Conservation (phyloP, 106 monocot species). For the Apostasia ramifera region DNA sequence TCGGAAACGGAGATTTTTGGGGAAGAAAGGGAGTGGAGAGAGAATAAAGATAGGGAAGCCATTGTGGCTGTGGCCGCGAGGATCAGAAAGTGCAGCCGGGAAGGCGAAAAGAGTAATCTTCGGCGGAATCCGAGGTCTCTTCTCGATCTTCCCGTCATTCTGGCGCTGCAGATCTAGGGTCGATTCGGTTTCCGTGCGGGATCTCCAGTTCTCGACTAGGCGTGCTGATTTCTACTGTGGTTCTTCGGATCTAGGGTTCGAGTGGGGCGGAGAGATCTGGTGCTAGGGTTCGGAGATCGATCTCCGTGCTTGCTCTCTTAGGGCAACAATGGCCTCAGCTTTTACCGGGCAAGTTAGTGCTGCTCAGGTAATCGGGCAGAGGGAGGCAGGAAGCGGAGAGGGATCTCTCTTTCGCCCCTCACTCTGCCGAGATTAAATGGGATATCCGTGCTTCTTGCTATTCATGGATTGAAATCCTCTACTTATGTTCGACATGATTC, state of each 20-base stretch:
- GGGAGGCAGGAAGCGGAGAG: neutral
- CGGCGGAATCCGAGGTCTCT: too few relatives aligned
- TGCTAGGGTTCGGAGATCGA: conserved; percentile 3
- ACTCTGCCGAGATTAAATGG: neutral
- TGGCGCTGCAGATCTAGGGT: too few relatives aligned
- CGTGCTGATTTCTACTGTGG: too few relatives aligned
- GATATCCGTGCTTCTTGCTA: neutral
- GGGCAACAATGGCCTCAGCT: conserved; percentile 29
- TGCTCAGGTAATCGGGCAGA: conserved; percentile 11
- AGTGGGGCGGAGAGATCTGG: neutral
- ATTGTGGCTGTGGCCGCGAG: too few relatives aligned
- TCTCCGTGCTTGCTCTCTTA: conserved; percentile 2
- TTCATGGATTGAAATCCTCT: neutral
- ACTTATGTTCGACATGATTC: conserved; percentile 1
- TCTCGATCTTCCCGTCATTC: too few relatives aligned
- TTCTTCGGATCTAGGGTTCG: neutral
- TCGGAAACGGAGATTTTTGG: too few relatives aligned
- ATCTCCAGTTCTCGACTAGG: too few relatives aligned
- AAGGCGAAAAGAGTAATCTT: too few relatives aligned
- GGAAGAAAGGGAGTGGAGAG: too few relatives aligned
- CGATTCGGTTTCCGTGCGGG: too few relatives aligned
- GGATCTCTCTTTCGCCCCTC: neutral
- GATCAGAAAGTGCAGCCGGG: too few relatives aligned
- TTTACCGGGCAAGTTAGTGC: conserved; percentile 23
- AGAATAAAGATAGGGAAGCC: too few relatives aligned